Conservation (phyloP, 768 basidiomycete species). For the Leccinellum albellum region DNA sequence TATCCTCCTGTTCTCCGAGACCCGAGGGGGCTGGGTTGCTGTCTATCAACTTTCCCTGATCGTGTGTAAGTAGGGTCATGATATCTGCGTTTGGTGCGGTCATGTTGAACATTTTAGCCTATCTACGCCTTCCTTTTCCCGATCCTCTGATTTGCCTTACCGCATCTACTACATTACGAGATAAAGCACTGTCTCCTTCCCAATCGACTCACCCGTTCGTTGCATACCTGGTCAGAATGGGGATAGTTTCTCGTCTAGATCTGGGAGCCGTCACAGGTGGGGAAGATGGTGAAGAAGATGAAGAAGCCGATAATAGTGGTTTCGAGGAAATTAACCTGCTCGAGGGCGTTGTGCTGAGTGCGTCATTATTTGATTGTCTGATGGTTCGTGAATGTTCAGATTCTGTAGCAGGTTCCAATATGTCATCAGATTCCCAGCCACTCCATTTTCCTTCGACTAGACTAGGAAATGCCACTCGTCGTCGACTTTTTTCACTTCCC, state of each 20-base stretch:
- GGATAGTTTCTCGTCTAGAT: slow-evolving; percentile 15
- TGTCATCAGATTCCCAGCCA: slow-evolving; percentile 31
- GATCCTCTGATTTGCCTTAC: slow-evolving; percentile 85
- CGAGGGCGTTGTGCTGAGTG: slow-evolving; percentile 64
- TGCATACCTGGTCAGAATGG: slow-evolving; percentile 19
- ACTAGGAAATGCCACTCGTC: slow-evolving; percentile 64
- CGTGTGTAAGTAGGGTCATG: slow-evolving; percentile 57
- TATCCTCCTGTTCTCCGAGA: slow-evolving; percentile 60
- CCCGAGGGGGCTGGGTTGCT: slow-evolving; percentile 67
- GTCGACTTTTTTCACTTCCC: slow-evolving; percentile 61
- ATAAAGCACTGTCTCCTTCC: slow-evolving; percentile 57
- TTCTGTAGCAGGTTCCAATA: slow-evolving; percentile 40
- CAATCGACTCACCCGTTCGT: slow-evolving; percentile 35
- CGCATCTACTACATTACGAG: slow-evolving; percentile 81
- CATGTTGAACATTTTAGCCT: slow-evolving; percentile 46
- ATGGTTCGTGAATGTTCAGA: not conserved
- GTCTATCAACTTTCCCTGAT: slow-evolving; percentile 75
- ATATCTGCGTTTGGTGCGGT: not conserved
- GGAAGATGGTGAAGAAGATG: slow-evolving; percentile 26
- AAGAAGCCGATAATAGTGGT: slow-evolving; percentile 41
- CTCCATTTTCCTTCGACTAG: slow-evolving; percentile 66
- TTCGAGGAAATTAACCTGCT: slow-evolving; percentile 68
- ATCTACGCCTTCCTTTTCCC: slow-evolving; percentile 59
- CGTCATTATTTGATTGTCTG: slow-evolving; percentile 17
- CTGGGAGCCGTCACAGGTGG: not conserved